Percentiles rank a stretch among this genome's conserved stretches.
Conservation (phyloP, 2,329 filamentous ascomycete species). For the Aureobasidium sp. region DNA sequence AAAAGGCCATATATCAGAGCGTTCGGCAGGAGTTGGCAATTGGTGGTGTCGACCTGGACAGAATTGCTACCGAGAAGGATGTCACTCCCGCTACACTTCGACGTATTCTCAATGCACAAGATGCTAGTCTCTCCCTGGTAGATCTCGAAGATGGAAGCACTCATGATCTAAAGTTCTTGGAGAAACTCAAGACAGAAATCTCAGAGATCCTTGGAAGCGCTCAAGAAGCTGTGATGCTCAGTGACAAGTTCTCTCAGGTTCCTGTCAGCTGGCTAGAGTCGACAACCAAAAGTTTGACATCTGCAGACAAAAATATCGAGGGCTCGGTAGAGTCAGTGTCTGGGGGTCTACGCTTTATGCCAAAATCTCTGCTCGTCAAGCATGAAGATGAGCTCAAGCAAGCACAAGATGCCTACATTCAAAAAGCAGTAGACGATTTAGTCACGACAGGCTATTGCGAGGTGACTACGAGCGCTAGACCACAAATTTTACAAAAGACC, state of each 20-base stretch:
- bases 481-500: background rate
- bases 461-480: background rate
- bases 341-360: background rate
- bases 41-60: background rate
- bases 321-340: background rate
- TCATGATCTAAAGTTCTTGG: background rate
- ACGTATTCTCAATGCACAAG: constrained; percentile 1
- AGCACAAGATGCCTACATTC: background rate
- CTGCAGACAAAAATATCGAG: background rate
- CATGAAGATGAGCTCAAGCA: background rate
- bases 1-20: background rate
- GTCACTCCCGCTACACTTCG: background rate
- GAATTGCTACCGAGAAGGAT: background rate
- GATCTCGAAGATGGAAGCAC: constrained; percentile 3
- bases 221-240: background rate
- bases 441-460: background rate
- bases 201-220: background rate
- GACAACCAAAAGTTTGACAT: background rate
- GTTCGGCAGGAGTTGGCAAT: background rate
- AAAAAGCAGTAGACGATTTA: background rate
- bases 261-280: background rate
- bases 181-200: background rate
- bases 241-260: background rate
- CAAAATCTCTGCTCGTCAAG: background rate
- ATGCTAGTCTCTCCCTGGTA: background rate